These are phyloP conservation scores for Bipolaris cookei DNA, from an alignment of 2,329 filamentous ascomycete species.

Conservation along the genomic window DNA sequence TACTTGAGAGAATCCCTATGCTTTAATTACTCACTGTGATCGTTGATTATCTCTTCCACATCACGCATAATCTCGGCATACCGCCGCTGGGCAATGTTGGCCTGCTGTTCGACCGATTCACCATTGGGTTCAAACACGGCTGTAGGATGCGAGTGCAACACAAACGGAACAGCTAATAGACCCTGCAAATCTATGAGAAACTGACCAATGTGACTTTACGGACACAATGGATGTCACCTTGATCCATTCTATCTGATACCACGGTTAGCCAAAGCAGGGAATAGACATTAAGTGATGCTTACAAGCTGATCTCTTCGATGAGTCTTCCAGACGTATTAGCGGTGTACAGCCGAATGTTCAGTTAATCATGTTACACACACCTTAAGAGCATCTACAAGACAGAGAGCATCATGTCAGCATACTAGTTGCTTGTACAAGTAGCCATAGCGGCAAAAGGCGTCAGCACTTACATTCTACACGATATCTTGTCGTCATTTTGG, in stretches of 20 bases:
- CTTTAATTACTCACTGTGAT: slow-evolving; percentile 71
- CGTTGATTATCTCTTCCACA: slow-evolving; percentile 87
- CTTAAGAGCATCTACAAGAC: slow-evolving; percentile 66
- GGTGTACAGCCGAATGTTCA: not conserved
- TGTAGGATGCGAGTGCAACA: slow-evolving; percentile 92
- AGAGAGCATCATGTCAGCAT: slow-evolving; percentile 23
- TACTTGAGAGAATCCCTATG: not conserved
- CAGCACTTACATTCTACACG: slow-evolving; percentile 42
- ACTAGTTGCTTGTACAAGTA: not conserved
- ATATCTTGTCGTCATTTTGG: slow-evolving; percentile 51
- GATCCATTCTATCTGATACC: slow-evolving; percentile 79
- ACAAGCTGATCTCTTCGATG: slow-evolving; percentile 91
- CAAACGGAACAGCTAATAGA: slow-evolving; percentile 91
- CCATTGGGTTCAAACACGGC: slow-evolving; percentile 77
- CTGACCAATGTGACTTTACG: not conserved
- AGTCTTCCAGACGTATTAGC: slow-evolving; percentile 64
- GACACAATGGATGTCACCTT: slow-evolving; percentile 60
- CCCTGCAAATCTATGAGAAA: slow-evolving; percentile 28
- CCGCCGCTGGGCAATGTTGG: slow-evolving; percentile 79
- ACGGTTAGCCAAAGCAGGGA: slow-evolving; percentile 18
- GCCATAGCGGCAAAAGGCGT: not conserved
- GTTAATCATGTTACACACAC: slow-evolving; percentile 47
- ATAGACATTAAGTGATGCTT: slow-evolving; percentile 53
- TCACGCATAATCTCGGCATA: slow-evolving; percentile 96
- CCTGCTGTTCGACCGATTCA: slow-evolving; percentile 71